Evolutionary conservation across 202 grass and related monocot genomes (phyloP), one percentile per base, ranked within the genome.

Genomic region (Elaeis oleifera): DNA sequence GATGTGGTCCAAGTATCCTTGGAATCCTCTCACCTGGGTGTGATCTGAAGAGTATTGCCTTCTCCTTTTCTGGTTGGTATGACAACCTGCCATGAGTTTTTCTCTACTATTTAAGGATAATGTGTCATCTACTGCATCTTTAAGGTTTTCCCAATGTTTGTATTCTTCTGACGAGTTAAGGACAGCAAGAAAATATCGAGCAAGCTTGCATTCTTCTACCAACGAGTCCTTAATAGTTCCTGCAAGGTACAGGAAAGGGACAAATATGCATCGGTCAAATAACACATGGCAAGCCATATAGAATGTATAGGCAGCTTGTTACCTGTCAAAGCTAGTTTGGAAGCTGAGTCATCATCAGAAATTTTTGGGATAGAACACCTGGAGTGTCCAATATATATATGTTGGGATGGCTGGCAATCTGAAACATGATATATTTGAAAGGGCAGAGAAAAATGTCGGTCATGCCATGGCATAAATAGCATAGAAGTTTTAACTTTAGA

Each of bases 391-490:
- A 75, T 67, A 85, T 61, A 53, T 85, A 95, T 70, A 89, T 85
- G 76, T 88, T 95, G 3, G 85, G 85, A 83, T 85, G 84, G 25
- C 81, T 89, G 56, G 76, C 81, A 54, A 95, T 80, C 81, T 89
- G 76, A 50, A 78, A 74, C 36, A 44, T 44, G 36, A 44, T 44
- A 44, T 44, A 44, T 44, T 44, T 44, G 36, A 44, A 39, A 11
- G 9, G 13, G 36, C 36, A 44, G 36, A 11, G 36, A 9, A 44
- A 39, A 39, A 39, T 39, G 36, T 13, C 9, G 13, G 11, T 3
- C 36, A 44, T 44, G 2, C 9, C 9, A 44, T 5, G 6, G 36
- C 8, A 13, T 44, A 13, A 44, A 44, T 6, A 44, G 36, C 36
- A 14, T 13, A 44, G 36, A 9, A 44, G 36, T 44, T 44, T 44